Base-by-base conservation (phyloP, 441 rosid species). In the Populus trichocarpa region DNA sequence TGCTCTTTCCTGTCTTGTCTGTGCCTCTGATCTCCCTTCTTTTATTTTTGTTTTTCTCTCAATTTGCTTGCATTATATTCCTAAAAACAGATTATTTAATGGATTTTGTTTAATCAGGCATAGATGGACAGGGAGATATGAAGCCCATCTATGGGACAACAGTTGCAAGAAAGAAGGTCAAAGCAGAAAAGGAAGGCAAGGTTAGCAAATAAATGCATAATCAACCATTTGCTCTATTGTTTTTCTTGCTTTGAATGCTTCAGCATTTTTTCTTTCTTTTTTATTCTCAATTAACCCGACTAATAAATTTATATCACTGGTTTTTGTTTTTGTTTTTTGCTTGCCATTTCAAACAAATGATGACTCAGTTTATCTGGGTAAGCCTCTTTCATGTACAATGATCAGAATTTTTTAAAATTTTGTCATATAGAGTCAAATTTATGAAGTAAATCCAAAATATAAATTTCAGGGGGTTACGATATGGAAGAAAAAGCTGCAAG, bases 161-260 rank as follows among this genome's bases (percentile, higher is more conserved):
- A 96, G 98, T 85, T 92, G 97, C 86, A 96, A 96, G 95, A 96
- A 94, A 77, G 99, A 96, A 87, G 98, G 99, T 26, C 99, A 96
- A n/a, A 96, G 93, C 85, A 91, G 99, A 86, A 96, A 94, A 86
- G 99, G 98, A 83, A 92, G 97, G 76, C 99, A 96, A 94, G 99
- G 98, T 83, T 81, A 74, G 84, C 42, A 22, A 35, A 50, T 3
- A 53, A 67, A 67, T 40, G 23, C 26, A 75, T 32, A 74, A 30
- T 30, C 65, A 8, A 0, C 63, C 8, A 71, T 67, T 23, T 23
- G 69, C 25, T 8, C 20, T 36, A 1, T 3, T 2, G 20, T 14
- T 25, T 38, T 71, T 73, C 53, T 69, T 14, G 53, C 65, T 57
- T 20, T 76, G 63, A 77, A 46, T 70, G 57, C 38, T 28, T 65